These are phyloP conservation scores for Phytophthora meadii DNA, from an alignment of 352 stramenopile species.

Conservation along the genomic window DNA sequence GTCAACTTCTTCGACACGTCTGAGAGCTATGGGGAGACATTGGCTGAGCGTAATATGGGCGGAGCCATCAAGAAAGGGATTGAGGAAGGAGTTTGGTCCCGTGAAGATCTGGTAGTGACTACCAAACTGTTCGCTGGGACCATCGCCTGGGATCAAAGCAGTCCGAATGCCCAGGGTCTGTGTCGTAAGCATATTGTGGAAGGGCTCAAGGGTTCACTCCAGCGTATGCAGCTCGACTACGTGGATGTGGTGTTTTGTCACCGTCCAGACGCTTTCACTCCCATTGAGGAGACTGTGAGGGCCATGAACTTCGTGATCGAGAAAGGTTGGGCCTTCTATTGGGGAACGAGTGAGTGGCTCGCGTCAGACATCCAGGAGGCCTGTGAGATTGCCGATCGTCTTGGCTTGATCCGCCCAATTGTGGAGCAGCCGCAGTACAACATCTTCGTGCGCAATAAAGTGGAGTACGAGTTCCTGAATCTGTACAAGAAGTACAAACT, in stretches of 20 bases:
- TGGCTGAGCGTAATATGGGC: slow-evolving; percentile 44
- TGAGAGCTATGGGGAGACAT: slow-evolving; percentile 7
- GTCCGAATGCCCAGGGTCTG: slow-evolving; percentile 38
- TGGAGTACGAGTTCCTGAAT: slow-evolving; percentile 30
- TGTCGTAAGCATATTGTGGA: slow-evolving; percentile 61
- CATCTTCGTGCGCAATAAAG: background rate
- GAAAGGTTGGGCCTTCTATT: slow-evolving; percentile 33
- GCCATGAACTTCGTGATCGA: slow-evolving; percentile 70
- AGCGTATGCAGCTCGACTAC: slow-evolving; percentile 52
- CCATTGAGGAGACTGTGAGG: slow-evolving; percentile 62
- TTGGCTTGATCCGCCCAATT: slow-evolving; percentile 8
- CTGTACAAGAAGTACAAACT: slow-evolving; percentile 33
- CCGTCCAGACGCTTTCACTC: slow-evolving; percentile 53
- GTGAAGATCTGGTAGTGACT: slow-evolving; percentile 63
- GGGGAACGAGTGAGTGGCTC: slow-evolving; percentile 15
- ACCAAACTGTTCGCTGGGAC: slow-evolving; percentile 61
- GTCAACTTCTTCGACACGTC: slow-evolving; percentile 14
- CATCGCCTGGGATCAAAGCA: background rate
- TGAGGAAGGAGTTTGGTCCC: slow-evolving; percentile 37
- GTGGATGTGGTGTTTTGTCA: slow-evolving; percentile 76
- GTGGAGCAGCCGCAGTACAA: slow-evolving; percentile 15
- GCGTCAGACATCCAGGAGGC: slow-evolving; percentile 9
- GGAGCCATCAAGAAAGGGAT: slow-evolving; percentile 50
- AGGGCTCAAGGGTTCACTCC: slow-evolving; percentile 45
- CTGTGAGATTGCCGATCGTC: slow-evolving; percentile 9